Percentiles rank a stretch among this genome's conserved stretches.
phyloP scores from a whole-genome alignment of 805 yeast genomes.

The Kluyveromyces nonfermentans region DNA sequence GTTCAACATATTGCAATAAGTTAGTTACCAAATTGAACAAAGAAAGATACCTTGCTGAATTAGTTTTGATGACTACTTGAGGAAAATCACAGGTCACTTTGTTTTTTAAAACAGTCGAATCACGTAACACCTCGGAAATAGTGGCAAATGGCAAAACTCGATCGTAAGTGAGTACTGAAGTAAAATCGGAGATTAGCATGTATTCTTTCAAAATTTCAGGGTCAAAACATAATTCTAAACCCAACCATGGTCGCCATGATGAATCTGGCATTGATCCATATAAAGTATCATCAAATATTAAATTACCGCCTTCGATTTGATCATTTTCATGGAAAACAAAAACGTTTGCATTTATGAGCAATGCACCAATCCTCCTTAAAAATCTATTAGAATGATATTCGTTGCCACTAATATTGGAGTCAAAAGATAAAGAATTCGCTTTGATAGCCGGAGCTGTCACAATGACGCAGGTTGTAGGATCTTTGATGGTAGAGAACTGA shows the following conservation, averaged over 20 bases:
- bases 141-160: slow-evolving; percentile 39
- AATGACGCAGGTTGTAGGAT: slow-evolving; percentile 50
- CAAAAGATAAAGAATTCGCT: slow-evolving; percentile 56
- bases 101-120: slow-evolving; percentile 29
- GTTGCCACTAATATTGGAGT: slow-evolving; percentile 35
- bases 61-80: slow-evolving; percentile 53
- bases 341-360: slow-evolving; percentile 62
- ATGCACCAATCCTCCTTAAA: slow-evolving; percentile 61
- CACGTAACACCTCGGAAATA: slow-evolving; percentile 17
- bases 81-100: slow-evolving; percentile 60
- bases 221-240: slow-evolving; percentile 58
- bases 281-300: slow-evolving; percentile 37
- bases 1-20: slow-evolving; percentile 65
- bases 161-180: slow-evolving; percentile 53
- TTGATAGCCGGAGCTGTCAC: slow-evolving; percentile 69
- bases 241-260: slow-evolving; percentile 89
- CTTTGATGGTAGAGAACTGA: slow-evolving; percentile 49
- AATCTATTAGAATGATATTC: slow-evolving; percentile 38
- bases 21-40: slow-evolving; percentile 54
- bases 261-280: slow-evolving; percentile 47
- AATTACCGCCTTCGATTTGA: slow-evolving; percentile 31
- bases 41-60: slow-evolving; percentile 64
- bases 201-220: slow-evolving; percentile 38
- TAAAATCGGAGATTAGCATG: slow-evolving; percentile 53
- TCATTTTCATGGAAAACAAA: slow-evolving; percentile 53